Base-by-base conservation (phyloP, 73 alveolate genomes). In the Uronychia setigera region DNA sequence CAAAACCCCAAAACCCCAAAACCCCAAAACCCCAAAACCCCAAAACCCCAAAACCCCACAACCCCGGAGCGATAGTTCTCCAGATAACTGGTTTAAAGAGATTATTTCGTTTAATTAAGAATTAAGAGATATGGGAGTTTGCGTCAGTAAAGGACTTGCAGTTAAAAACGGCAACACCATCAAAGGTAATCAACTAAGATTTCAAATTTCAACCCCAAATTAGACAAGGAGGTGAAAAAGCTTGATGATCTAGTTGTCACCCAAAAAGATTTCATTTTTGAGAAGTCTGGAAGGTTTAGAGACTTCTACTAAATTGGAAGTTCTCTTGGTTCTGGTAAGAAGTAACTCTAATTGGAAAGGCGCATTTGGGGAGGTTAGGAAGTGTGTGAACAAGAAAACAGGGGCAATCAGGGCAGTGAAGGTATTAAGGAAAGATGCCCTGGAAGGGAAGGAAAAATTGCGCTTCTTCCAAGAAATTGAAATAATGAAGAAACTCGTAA, bases 391-490 rank as follows among this genome's bases (percentile, higher is more conserved):
- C 87, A 88, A 88, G 59, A 75, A 35, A 9, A 67, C 84, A 0
- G 76, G 79, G 27, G 60, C 74, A 30, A 31, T 58, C 27, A 32
- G 97, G 34, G 97, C 97, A 31, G 93, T 88, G 1, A 92, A 92
- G 79, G 82, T 92, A 0, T 78, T 92, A 19, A 86, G 80, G 79
- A 89, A 92, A 80, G 92, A 80, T 26, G 58, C 81, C 14, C 90
- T 91, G n/a, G 80, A 83, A 19, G 87, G 88, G 27, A 84, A 79
- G 31, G 94, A 92, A 32, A 80, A 85, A 46, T 77, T 75, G 26
- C 32, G 91, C 35, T 93, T 93, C 58, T 83, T 93, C 84, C 74
- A 82, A 34, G 92, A 93, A 93, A 93, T 93, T 58, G 93, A 93
- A 74, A 93, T 93, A 0, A 82, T 93, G 82, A 88, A 89, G 59